Base-by-base conservation (phyloP, 768 basidiomycete genomes). In the button mushroom (Agaricus bisporus) region DNA sequence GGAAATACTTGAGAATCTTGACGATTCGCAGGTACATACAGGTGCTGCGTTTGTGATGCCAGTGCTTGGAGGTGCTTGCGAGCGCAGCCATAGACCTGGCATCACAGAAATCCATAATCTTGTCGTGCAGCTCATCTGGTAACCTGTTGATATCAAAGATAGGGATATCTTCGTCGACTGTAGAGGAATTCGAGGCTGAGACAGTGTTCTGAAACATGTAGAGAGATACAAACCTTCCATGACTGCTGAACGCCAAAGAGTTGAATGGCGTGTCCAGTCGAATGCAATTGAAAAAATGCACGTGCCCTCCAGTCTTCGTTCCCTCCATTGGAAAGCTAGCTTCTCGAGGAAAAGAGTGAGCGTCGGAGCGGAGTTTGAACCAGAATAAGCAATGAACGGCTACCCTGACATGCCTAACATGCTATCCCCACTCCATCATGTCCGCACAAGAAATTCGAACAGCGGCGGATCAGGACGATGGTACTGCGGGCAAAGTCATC, bases 401-500 rank as follows among this genome's bases (percentile, higher is more conserved):
- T 22, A 22, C 22, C 22, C 32, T 32, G 32, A 7, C 32, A 32
- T 11, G 4, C 32, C 32, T 32, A 8, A 32, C 32, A 11, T 32
- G 5, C 32, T 6, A 32, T 32, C 11, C 32, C 7, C 2, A 29
- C 9, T 41, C 5, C 55, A 22, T 51, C 20, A 58, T 58, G 56
- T 51, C 52, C 36, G 46, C 48, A 15, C 29, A 4, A 17, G 25
- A 48, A 32, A 58, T 56, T 20, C 38, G 45, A 8, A 59, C 54
- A 10, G 41, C 50, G 17, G 48, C 39, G 28, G 22, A 22, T 4
- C 46, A 46, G 11, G 51, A 41, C 17, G 53, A 54, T 5, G 53
- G 56, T 20, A 12, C 46, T n/a, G 5, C 36, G 6, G 51, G 56
- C 37, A 60, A 54, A 18, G 48, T 48, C 38, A 49, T 58, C 36